These are phyloP conservation scores for Chalaropsis ovoidea DNA, from an alignment of 2,329 filamentous ascomycete species.

Conservation along the genomic window DNA sequence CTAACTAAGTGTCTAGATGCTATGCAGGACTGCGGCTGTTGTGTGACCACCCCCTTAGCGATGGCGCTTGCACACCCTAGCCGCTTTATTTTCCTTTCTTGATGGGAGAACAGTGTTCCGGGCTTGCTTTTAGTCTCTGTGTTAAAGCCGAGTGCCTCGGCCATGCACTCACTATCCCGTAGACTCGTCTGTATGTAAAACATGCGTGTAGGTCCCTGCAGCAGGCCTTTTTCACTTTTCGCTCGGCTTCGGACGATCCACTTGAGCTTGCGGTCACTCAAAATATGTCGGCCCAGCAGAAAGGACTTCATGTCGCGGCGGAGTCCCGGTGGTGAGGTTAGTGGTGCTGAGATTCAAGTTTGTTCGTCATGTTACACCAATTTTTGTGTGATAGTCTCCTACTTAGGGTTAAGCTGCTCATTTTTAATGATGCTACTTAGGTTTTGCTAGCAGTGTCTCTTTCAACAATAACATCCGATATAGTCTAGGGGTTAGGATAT, in stretches of 20 bases:
- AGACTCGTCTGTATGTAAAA: slow-evolving; percentile 1
- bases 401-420: too few relatives aligned
- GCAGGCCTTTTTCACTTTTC: neutral
- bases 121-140: neutral
- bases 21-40: neutral
- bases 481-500: slow-evolving; percentile 26
- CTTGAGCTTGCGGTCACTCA: too few relatives aligned
- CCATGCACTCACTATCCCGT: neutral
- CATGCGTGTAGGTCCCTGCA: neutral
- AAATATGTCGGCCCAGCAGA: too few relatives aligned
- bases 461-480: slow-evolving; percentile 20
- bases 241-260: too few relatives aligned
- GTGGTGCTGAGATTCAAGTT: too few relatives aligned
- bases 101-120: neutral
- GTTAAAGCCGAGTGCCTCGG: neutral
- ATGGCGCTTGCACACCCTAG: neutral
- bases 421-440: too few relatives aligned
- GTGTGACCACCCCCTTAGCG: slow-evolving; percentile 10
- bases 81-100: neutral
- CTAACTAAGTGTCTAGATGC: neutral
- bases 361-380: too few relatives aligned
- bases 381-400: too few relatives aligned
- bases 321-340: too few relatives aligned
- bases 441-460: too few relatives aligned
- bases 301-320: too few relatives aligned